phyloP scores from a whole-genome alignment of 495 filamentous ascomycete species.

The Talaromyces trachyspermus region DNA sequence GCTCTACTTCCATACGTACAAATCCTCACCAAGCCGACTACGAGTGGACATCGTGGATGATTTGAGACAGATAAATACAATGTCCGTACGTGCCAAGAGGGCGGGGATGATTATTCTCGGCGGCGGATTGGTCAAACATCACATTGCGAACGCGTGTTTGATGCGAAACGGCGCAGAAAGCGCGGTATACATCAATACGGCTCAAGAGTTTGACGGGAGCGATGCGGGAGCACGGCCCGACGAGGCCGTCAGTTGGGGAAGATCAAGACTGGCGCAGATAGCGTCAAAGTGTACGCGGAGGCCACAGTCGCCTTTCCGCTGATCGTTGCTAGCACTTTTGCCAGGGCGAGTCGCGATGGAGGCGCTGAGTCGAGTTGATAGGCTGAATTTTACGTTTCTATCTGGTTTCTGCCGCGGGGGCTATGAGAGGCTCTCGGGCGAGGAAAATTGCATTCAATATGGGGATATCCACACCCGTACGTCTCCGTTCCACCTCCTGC shows the following conservation, averaged over 20 bases:
- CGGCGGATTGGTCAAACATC: conserved; percentile 90
- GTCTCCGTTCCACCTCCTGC: too few relatives aligned
- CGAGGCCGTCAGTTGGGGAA: conserved; percentile 99
- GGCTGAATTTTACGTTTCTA: too few relatives aligned
- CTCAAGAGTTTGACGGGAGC: conserved; percentile 92
- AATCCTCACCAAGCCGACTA: conserved; percentile 67
- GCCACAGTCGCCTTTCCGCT: conserved; percentile 89
- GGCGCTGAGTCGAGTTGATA: not conserved
- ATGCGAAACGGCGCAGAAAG: conserved; percentile 97
- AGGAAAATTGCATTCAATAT: too few relatives aligned
- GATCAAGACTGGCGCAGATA: conserved; percentile 78
- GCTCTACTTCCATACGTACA: conserved; percentile 95
- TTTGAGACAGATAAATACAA: conserved; percentile 80
- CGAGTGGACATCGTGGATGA: conserved; percentile 84
- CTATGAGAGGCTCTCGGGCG: too few relatives aligned
- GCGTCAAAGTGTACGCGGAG: conserved; percentile 91
- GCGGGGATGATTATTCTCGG: conserved; percentile 93
- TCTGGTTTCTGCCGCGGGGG: not conserved
- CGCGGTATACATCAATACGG: conserved; percentile 95
- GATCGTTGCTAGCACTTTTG: conserved; percentile 93
- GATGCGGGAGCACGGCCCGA: conserved; percentile 94
- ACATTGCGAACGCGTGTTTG: conserved; percentile 92
- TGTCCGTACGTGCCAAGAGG: conserved; percentile 73
- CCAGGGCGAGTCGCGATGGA: conserved; percentile 24
- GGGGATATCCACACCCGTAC: too few relatives aligned